Percentiles rank a stretch among this genome's conserved stretches.
These are phyloP conservation scores for Pachysandra terminalis DNA, from an alignment of 164 flowering plant species.

Conservation along the genomic window DNA sequence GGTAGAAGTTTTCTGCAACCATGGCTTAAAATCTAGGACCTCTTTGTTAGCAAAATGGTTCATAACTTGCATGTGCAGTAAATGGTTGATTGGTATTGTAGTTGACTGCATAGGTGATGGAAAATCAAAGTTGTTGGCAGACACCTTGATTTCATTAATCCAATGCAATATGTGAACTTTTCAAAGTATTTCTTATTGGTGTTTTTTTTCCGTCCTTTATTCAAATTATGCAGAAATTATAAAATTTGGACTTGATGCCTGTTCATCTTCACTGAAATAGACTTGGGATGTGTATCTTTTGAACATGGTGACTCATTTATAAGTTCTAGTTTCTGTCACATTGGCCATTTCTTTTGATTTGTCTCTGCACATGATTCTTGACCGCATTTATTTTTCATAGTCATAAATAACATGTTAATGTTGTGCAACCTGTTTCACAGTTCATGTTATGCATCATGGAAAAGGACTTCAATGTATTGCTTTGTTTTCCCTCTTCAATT, in stretches of 20 bases:
- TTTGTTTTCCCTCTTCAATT: slow-evolving; percentile 49
- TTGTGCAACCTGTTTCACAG: slow-evolving; percentile 34
- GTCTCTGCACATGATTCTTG: not conserved
- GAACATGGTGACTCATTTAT: not conserved
- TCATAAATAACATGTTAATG: not conserved
- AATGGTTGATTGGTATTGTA: not conserved
- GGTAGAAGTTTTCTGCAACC: not conserved
- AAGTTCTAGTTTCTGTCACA: not conserved
- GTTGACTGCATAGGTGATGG: not conserved
- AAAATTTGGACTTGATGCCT: not conserved
- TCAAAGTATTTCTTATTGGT: too few relatives aligned
- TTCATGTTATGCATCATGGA: slow-evolving; percentile 33
- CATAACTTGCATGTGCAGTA: not conserved
- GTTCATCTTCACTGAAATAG: not conserved
- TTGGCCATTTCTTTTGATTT: not conserved
- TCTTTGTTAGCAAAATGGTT: not conserved
- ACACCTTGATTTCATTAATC: too few relatives aligned
- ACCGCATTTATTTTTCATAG: not conserved
- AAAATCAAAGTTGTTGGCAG: not conserved
- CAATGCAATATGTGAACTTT: too few relatives aligned
- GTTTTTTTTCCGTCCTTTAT: too few relatives aligned
- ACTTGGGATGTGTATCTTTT: not conserved
- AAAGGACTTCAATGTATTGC: slow-evolving; percentile 47
- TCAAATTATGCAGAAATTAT: not conserved
- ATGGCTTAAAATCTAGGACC: not conserved